Base-by-base conservation (phyloP, 202 grass and related monocot genomes). In the Setaria viridis region DNA sequence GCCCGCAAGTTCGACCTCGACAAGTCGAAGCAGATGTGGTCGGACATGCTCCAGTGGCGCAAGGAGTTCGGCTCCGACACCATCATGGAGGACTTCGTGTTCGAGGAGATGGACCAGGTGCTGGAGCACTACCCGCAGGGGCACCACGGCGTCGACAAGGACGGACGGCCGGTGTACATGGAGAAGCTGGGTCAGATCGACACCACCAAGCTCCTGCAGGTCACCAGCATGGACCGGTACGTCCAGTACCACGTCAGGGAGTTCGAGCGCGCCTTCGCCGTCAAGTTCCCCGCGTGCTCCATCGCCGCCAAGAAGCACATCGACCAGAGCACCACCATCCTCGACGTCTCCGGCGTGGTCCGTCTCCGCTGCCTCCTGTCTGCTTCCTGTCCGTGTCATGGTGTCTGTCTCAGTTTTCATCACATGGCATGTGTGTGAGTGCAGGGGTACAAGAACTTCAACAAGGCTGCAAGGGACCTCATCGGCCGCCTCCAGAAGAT, bases 231-330 rank as follows among this genome's bases (percentile, higher is more conserved):
- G 86, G 94, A 99, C 80, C 90, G 97, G 0, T 99, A 99, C 66
- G 74, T 99, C 46, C 89, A 72, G 85, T 99, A 99, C 84, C 97
- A 99, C 42, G 94, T 99, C 43, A 91, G 91, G 85, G 97, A 99
- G 93, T 99, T 99, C n/a, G 97, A 99, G 83, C 82, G 97, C 30
- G 91, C 92, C 17, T 99, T 99, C 39, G 90, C 87, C 4, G 46
- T 96, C 87, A 99, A 99, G 94, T 99, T 99, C 77, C 97, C 97
- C 11, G 92, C 97, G 0, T 99, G 97, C 85, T 99, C 97, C 68
- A 93, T 99, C 62, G 80, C 97, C 16, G 88, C 87, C 10, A 99
- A 94, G 88, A 81, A 82, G 11, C 97, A 99, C 45, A 83, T 99
- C 55, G 97, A 99, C 70, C 97, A 99, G 90, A 99, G 97, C 88